phyloP scores from a whole-genome alignment of 176 grass and related monocot genomes.

The Coix lacrymajobi region DNA sequence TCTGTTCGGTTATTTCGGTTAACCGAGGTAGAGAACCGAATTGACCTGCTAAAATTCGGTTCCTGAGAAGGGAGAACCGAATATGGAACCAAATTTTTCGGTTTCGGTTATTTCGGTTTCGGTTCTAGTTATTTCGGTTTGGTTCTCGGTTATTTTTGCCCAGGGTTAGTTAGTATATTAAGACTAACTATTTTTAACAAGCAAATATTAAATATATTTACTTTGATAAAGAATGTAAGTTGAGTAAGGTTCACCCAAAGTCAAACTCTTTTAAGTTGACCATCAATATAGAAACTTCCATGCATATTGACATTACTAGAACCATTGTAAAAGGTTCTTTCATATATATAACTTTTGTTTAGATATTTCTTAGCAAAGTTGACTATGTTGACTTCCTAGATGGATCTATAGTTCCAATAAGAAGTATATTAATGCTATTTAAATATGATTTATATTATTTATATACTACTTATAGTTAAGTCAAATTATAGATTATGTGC shows the following conservation, averaged over 20 bases:
- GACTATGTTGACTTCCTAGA: neutral
- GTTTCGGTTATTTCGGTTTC: too few relatives aligned
- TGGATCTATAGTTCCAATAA: neutral
- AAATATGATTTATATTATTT: neutral
- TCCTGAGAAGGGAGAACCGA: too few relatives aligned
- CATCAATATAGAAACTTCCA: neutral
- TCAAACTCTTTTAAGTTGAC: neutral
- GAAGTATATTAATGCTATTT: neutral
- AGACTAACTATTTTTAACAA: neutral
- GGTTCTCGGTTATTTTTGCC: too few relatives aligned
- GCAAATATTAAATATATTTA: neutral
- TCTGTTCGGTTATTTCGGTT: too few relatives aligned
- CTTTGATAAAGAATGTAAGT: neutral
- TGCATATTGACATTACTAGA: neutral
- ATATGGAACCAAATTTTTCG: too few relatives aligned
- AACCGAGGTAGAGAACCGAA: too few relatives aligned
- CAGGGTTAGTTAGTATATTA: too few relatives aligned
- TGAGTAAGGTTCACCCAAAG: neutral
- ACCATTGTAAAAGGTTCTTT: neutral
- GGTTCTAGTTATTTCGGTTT: too few relatives aligned
- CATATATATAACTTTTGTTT: neutral
- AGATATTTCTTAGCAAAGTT: neutral
- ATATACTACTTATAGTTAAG: neutral
- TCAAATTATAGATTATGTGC: neutral
- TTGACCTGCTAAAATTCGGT: too few relatives aligned